Evolutionary conservation across 2,329 filamentous ascomycete species (phyloP), one percentile per base, ranked within the genome.

Genomic region (Aspergillus amoenus): DNA sequence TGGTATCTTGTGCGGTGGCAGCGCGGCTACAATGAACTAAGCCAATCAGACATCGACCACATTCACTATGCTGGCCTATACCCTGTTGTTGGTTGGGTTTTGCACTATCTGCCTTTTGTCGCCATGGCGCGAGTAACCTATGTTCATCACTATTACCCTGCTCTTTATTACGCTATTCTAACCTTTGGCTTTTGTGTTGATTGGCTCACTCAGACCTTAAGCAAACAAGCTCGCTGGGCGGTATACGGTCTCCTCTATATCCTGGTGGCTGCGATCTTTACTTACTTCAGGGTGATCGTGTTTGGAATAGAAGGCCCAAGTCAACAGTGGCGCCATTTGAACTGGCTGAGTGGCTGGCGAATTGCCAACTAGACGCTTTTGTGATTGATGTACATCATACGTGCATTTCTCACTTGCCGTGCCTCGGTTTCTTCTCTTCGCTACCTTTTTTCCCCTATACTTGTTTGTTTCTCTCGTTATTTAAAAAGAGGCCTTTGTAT

Each of bases 81-180:
- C 76, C 93, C 94, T 8, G 81, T 93, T 56, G 83, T 94, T 55
- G 94, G 94, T 61, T 99, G 94, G 94, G 88, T 96, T 76, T 83
- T 99, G 48, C 94, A 99, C 78, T 99, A 97, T 74, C 79, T 96
- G 61, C 94, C 94, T 1, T 99, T 97, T 76, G 85, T 96, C 68
- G 86, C 94, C 70, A 99, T 99, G 95, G 94, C 92, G 11, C 91
- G 94, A 82, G 94, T 99, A 60, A 99, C 94, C 15, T 99, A 99
- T 70, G 94, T 99, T 54, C 94, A 99, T 76, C 94, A 99, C 80
- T 99, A 99, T 82, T 99, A 97, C 76, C 94, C 94, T 11, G 94
- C 94, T 9, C 85, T 99, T 11, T 99, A 97, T 81, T 99, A 97
- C 74, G 93, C 94, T 67, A 96, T 99, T 64, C 81, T 99, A 45